These are phyloP conservation scores for Tripterygium wilfordii DNA, from an alignment of 177 flowering plant species.

Conservation along the genomic window DNA sequence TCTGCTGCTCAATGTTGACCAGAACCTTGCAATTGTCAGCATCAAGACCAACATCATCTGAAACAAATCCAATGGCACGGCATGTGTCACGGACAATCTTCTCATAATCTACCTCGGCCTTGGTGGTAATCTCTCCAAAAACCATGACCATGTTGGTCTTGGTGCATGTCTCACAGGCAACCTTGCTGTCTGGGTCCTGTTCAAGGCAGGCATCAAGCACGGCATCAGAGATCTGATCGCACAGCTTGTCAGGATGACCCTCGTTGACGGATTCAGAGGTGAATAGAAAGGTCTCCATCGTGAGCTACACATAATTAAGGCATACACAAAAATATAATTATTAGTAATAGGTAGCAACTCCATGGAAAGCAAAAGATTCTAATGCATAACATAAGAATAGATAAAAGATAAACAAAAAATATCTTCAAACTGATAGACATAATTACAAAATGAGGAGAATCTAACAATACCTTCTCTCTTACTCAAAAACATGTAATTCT, in stretches of 20 bases:
- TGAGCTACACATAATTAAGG: slow-evolving; percentile 14
- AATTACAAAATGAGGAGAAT: too few species aligned
- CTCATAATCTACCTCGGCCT: slow-evolving; percentile 65
- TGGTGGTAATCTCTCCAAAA: slow-evolving; percentile 79
- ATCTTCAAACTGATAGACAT: too few species aligned
- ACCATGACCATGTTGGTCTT: slow-evolving; percentile 81
- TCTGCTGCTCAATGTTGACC: slow-evolving; percentile 78
- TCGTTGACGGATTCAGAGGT: slow-evolving; percentile 80
- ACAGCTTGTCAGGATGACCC: slow-evolving; percentile 81
- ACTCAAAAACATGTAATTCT: too few species aligned
- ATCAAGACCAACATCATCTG: slow-evolving; percentile 77
- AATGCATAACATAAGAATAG: too few species aligned
- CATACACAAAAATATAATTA: not conserved
- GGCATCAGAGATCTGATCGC: slow-evolving; percentile 77
- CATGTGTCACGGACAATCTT: slow-evolving; percentile 75
- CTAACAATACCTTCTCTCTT: too few species aligned
- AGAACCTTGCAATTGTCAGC: slow-evolving; percentile 79
- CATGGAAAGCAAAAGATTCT: too few species aligned
- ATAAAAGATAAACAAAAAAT: too few species aligned
- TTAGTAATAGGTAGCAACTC: not conserved
- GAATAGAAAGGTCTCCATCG: slow-evolving; percentile 69
- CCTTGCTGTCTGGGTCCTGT: slow-evolving; percentile 77
- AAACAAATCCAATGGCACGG: slow-evolving; percentile 60
- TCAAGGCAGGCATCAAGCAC: slow-evolving; percentile 72
- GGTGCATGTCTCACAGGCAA: slow-evolving; percentile 78